Evolutionary conservation across 495 filamentous ascomycete species (phyloP), one percentile per base, ranked within the genome.

Genomic region (Monascus purpureus): DNA sequence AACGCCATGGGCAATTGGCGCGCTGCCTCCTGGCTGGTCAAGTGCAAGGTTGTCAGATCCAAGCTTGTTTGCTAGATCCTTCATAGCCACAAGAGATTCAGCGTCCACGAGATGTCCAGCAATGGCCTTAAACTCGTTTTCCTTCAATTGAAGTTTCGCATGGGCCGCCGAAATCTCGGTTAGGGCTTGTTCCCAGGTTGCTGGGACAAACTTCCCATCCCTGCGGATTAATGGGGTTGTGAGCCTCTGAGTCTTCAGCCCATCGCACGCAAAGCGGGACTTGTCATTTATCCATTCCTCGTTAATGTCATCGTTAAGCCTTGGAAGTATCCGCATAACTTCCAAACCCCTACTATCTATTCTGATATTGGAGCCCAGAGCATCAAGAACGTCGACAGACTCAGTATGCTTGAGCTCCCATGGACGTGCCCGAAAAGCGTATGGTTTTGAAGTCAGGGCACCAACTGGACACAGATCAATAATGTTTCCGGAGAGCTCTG

Each of bases 241-340:
- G 14, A 97, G 66, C 35, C 90, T 68, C 54, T 97, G 90, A 19
- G 86, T 94, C 68, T 79, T 87, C 38, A 97, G 62, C n/a, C 88
- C 90, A 59, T 97, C 90, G 54, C 86, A 94, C 6, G 90, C 88
- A 56, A 96, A 97, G 18, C 90, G 72, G 14, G 84, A 79, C 65
- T 97, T 97, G 64, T 97, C 90, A 49, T 95, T 88, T 49, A 97
- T 94, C 90, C 90, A 97, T 59, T 96, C 90, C 59, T 97, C 90
- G 54, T 97, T 97, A 38, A 97, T 72, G 50, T 96, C 86, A 43
- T 97, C 90, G 51, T 96, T 97, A 30, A 96, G 69, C 43, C 90
- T 70, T 11, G 90, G 90, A 12, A 93, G 47, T 33, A 97, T 68
- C 33, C 92, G 74, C 90, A 96, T 94, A 23, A 97, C 86, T 57